These are phyloP conservation scores for Aspergillus caelatus DNA, from an alignment of 2,329 filamentous ascomycete species.

Conservation along the genomic window DNA sequence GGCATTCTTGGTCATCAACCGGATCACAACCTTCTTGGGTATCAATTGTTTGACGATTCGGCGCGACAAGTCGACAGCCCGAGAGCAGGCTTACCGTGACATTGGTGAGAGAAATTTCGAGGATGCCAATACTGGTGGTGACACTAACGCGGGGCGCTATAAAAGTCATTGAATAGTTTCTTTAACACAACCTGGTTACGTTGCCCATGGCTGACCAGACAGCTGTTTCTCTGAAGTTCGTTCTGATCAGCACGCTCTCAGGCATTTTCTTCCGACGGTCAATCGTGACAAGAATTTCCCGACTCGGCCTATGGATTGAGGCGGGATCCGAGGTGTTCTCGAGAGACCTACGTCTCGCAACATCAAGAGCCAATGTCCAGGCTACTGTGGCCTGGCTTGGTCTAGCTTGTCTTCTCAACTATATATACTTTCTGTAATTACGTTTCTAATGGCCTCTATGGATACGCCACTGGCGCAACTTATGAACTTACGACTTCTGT, in stretches of 20 bases:
- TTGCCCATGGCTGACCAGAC: not conserved
- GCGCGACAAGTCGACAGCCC: slow-evolving; percentile 34
- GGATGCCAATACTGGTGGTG: slow-evolving; percentile 10
- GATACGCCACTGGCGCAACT: slow-evolving; percentile 16
- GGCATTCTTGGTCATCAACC: slow-evolving; percentile 87
- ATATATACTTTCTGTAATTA: slow-evolving; percentile 13
- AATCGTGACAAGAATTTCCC: not conserved
- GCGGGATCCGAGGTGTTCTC: not conserved
- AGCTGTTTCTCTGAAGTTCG: not conserved
- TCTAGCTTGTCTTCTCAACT: not conserved
- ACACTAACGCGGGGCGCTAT: slow-evolving; percentile 20
- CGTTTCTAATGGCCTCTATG: slow-evolving; percentile 18
- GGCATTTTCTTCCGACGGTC: not conserved
- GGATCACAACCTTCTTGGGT: slow-evolving; percentile 87
- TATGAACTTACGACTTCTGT: slow-evolving; percentile 23
- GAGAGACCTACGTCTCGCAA: not conserved
- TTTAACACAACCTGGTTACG: not conserved
- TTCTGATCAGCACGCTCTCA: not conserved
- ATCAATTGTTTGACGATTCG: slow-evolving; percentile 93
- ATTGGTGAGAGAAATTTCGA: slow-evolving; percentile 31
- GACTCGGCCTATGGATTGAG: not conserved
- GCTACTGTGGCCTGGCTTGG: not conserved
- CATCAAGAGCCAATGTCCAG: not conserved
- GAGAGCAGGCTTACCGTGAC: slow-evolving; percentile 40
- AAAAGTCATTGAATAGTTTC: slow-evolving; percentile 23